phyloP scores from a whole-genome alignment of 1,284 basidiomycete species.

The Leccinum subrobustum region DNA sequence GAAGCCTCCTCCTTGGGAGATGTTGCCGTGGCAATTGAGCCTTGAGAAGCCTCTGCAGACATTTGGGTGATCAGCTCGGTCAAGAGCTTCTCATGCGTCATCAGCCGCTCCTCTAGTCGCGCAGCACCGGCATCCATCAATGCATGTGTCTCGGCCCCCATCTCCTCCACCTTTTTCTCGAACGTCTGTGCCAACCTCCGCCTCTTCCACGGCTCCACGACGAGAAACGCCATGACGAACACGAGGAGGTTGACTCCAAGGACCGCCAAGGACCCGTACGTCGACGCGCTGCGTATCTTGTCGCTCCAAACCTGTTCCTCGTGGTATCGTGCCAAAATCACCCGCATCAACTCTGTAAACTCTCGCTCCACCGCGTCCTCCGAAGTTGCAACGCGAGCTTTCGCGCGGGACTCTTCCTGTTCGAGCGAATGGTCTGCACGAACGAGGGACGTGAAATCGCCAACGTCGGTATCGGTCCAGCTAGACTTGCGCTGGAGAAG shows the following conservation, averaged over 20 bases:
- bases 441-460: constrained; percentile 82
- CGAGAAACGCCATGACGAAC: constrained; percentile 81
- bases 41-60: constrained; percentile 16
- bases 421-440: constrained; percentile 84
- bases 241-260: constrained; percentile 85
- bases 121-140: constrained; percentile 47
- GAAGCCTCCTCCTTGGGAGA: constrained; percentile 12
- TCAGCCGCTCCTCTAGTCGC: constrained; percentile 50
- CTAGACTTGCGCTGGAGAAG: constrained; percentile 85
- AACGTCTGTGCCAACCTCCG: constrained; percentile 80
- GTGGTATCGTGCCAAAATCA: constrained; percentile 88
- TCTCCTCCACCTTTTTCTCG: constrained; percentile 78
- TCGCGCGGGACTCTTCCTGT: constrained; percentile 71
- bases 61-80: constrained; percentile 30
- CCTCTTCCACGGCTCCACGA: constrained; percentile 95
- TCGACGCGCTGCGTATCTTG: constrained; percentile 91
- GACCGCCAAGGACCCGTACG: constrained; percentile 83
- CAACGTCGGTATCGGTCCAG: constrained; percentile 84
- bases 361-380: constrained; percentile 82
- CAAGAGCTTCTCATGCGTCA: constrained; percentile 46
- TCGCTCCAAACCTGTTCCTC: constrained; percentile 98
- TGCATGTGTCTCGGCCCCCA: constrained; percentile 57
- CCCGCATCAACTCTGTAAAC: constrained; percentile 82
- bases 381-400: constrained; percentile 58
- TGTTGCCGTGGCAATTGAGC: not conserved